Percentiles rank a stretch among this genome's conserved stretches.
These are phyloP conservation scores for Polytrichum commune DNA, from an alignment of 225 moss, liverwort and hornwort species.

Conservation along the genomic window DNA sequence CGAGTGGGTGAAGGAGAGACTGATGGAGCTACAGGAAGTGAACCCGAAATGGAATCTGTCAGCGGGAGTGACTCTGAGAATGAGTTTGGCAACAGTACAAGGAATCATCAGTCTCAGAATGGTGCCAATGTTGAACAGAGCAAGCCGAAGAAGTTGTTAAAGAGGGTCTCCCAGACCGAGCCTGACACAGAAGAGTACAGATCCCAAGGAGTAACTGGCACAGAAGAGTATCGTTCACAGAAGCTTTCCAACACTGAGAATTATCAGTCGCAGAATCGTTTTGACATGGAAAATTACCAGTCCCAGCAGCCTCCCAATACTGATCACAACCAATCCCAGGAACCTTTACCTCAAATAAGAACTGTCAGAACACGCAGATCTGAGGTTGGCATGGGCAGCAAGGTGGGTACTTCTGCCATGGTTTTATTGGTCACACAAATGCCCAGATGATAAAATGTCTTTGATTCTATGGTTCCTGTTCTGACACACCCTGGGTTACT, in stretches of 20 bases:
- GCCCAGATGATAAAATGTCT: too few relatives aligned
- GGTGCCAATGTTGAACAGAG: conserved; percentile 2
- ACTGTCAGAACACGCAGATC: conserved; percentile 18
- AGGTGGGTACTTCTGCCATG: conserved; percentile 12
- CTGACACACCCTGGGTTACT: too few relatives aligned
- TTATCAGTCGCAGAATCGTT: conserved; percentile 26
- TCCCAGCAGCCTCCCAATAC: conserved; percentile 23
- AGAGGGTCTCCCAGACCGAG: not conserved
- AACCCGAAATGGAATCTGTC: conserved; percentile 19
- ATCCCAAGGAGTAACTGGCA: conserved; percentile 12
- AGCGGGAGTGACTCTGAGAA: conserved; percentile 21
- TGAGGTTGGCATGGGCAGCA: conserved; percentile 11
- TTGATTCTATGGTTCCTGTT: too few relatives aligned
- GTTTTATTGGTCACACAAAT: too few relatives aligned
- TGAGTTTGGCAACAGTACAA: conserved; percentile 10
- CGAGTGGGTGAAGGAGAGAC: conserved; percentile 23
- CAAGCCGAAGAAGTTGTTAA: conserved; percentile 10
- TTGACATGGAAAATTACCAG: conserved; percentile 19
- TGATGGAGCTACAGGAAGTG: conserved; percentile 28
- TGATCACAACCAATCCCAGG: conserved; percentile 20
- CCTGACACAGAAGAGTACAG: conserved; percentile 8
- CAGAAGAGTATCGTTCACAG: conserved; percentile 25
- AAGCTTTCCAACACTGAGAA: conserved; percentile 23
- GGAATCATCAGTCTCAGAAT: conserved; percentile 6
- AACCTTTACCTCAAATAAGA: not conserved